phyloP scores from a whole-genome alignment of 257 asterid genomes.

The Ocimum tenuiflorum region DNA sequence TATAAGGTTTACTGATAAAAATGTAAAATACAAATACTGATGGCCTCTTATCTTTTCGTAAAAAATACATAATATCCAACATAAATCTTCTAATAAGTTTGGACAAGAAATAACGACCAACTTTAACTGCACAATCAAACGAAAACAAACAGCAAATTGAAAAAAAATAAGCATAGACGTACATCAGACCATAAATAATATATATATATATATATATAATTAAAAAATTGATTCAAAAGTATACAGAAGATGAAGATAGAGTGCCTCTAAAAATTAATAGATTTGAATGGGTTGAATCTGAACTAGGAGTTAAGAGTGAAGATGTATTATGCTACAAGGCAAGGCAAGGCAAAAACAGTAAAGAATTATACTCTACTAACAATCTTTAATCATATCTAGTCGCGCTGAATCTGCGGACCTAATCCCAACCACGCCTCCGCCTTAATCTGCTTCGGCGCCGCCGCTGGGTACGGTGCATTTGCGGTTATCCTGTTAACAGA shows the following conservation, averaged over 20 bases:
- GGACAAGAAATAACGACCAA: too few relatives aligned
- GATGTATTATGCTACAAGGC: not conserved
- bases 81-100: too few relatives aligned
- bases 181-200: too few relatives aligned
- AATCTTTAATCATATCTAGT: not conserved
- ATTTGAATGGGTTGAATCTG: not conserved
- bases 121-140: too few relatives aligned
- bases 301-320: conserved; percentile 5
- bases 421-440: conserved; percentile 50
- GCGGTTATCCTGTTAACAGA: conserved; percentile 32
- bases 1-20: too few relatives aligned
- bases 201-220: too few relatives aligned
- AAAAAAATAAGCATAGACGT: too few relatives aligned
- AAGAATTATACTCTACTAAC: not conserved
- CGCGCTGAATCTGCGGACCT: conserved; percentile 31
- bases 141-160: too few relatives aligned
- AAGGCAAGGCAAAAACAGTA: not conserved
- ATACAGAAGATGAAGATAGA: not conserved
- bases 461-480: conserved; percentile 41
- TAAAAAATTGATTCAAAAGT: not conserved
- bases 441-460: conserved; percentile 15
- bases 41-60: too few relatives aligned
- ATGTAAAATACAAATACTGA: too few relatives aligned
- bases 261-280: not conserved
- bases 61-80: too few relatives aligned